Percentiles rank a stretch among this genome's conserved stretches.
phyloP scores from a whole-genome alignment of 768 basidiomycete genomes.

The Guyanaporus albipodus region DNA sequence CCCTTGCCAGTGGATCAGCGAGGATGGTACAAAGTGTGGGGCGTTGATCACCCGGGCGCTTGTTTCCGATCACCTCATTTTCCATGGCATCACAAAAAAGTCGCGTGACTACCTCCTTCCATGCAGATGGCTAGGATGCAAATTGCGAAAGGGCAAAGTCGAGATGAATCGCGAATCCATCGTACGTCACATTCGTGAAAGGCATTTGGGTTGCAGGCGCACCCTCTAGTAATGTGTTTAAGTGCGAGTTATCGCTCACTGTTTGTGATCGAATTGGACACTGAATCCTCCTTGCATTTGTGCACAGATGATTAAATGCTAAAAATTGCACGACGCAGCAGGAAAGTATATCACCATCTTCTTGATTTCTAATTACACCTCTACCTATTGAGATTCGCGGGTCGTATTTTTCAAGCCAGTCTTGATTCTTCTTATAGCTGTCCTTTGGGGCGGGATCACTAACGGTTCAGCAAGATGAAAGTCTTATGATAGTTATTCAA shows the following conservation, averaged over 20 bases:
- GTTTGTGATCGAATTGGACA: background rate
- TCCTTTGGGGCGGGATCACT: background rate
- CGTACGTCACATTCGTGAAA: slow-evolving; percentile 13
- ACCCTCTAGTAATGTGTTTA: background rate
- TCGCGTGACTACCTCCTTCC: rapidly evolving
- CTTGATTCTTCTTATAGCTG: no score
- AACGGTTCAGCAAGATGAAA: background rate
- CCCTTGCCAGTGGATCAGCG: slow-evolving; percentile 7
- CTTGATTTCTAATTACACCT: background rate
- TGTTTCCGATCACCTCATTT: slow-evolving; percentile 9
- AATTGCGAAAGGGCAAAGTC: background rate
- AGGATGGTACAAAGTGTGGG: slow-evolving; percentile 2
- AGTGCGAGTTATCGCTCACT: background rate
- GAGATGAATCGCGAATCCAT: slow-evolving; percentile 16
- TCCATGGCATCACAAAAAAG: slow-evolving; percentile 2
- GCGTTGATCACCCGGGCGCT: background rate
- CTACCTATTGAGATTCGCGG: background rate
- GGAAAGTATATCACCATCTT: no score
- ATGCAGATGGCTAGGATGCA: slow-evolving; percentile 14
- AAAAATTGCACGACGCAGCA: no score
- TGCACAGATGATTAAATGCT: background rate
- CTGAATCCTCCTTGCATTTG: background rate
- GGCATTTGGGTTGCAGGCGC: slow-evolving; percentile 12
- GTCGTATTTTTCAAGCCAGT: background rate
- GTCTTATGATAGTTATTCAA: background rate